Evolutionary conservation across 768 basidiomycete genomes (phyloP).

Genomic region (Austroboletus festivus): DNA sequence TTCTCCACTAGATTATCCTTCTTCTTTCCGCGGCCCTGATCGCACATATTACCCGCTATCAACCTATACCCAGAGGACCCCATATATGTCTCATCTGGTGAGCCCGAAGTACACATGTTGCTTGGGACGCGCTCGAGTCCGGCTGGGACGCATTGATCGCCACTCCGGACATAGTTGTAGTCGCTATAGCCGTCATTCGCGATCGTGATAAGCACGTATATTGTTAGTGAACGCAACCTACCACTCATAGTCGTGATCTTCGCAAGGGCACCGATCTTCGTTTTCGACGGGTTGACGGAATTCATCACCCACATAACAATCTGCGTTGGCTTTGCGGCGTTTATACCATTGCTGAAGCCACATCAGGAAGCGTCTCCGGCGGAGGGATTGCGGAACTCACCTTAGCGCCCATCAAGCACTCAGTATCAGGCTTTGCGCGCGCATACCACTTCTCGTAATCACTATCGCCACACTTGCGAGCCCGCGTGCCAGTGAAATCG

Average conservation of each 20-base stretch:
- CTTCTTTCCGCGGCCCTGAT: slow-evolving; percentile 47
- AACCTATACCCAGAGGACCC: slow-evolving; percentile 92
- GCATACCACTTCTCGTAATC: slow-evolving; percentile 94
- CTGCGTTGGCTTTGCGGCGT: slow-evolving; percentile 74
- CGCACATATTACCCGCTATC: slow-evolving; percentile 91
- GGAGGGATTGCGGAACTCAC: slow-evolving; percentile 37
- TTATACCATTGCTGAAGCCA: slow-evolving; percentile 85
- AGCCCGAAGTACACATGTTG: slow-evolving; percentile 55
- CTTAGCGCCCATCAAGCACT: slow-evolving; percentile 95
- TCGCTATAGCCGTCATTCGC: slow-evolving; percentile 49
- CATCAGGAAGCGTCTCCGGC: neutral
- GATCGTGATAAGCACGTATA: neutral
- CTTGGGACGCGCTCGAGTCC: slow-evolving; percentile 88
- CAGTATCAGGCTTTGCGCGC: slow-evolving; percentile 51
- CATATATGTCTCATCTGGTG: slow-evolving; percentile 58
- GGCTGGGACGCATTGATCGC: slow-evolving; percentile 71
- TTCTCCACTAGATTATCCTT: slow-evolving; percentile 74
- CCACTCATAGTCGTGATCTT: slow-evolving; percentile 93
- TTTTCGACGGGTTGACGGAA: slow-evolving; percentile 82
- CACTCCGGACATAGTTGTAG: slow-evolving; percentile 82
- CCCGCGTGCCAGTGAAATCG: slow-evolving; percentile 72
- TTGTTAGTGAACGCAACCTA: slow-evolving; percentile 35
- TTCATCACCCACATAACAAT: slow-evolving; percentile 90
- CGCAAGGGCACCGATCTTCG: slow-evolving; percentile 81
- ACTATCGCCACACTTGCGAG: slow-evolving; percentile 59